Evolutionary conservation across 169 alveolate species (phyloP).

Genomic region (Plasmodium knowlesi): DNA sequence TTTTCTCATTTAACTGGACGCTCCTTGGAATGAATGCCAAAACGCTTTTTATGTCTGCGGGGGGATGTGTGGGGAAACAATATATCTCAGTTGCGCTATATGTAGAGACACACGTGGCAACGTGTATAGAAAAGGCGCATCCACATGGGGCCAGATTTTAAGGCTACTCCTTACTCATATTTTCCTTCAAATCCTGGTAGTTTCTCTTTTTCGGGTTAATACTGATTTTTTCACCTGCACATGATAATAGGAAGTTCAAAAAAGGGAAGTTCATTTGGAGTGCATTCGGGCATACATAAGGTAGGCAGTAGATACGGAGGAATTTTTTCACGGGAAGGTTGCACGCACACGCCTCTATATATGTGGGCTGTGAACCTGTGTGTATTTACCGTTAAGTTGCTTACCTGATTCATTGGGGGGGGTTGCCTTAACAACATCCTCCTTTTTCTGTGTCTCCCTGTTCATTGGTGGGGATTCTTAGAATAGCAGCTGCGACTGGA

Average conservation of each 20-base stretch:
- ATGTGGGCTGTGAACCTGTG: not conserved
- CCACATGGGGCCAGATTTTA: not conserved
- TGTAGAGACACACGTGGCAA: not conserved
- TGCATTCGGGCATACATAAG: not conserved
- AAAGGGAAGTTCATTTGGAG: not conserved
- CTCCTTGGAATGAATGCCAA: constrained; percentile 54
- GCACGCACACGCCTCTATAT: not conserved
- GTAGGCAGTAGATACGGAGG: not conserved
- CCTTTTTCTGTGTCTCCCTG: not conserved
- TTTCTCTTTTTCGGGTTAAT: constrained; percentile 66
- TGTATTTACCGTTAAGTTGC: not conserved
- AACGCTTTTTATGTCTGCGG: constrained; percentile 51
- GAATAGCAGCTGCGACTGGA: not conserved
- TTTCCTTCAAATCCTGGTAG: constrained; percentile 53
- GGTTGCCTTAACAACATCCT: constrained; percentile 12
- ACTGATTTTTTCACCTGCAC: constrained; percentile 41
- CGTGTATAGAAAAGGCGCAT: not conserved
- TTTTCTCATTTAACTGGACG: constrained; percentile 61
- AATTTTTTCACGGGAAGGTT: not conserved
- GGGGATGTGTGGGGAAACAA: not conserved
- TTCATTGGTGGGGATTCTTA: not conserved
- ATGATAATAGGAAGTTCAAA: not conserved
- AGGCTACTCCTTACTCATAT: constrained; percentile 29
- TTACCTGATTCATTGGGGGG: constrained; percentile 13
- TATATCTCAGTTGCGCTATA: not conserved